Base-by-base conservation (phyloP, 2,329 filamentous ascomycete species). In the Ophiostoma quercus region DNA sequence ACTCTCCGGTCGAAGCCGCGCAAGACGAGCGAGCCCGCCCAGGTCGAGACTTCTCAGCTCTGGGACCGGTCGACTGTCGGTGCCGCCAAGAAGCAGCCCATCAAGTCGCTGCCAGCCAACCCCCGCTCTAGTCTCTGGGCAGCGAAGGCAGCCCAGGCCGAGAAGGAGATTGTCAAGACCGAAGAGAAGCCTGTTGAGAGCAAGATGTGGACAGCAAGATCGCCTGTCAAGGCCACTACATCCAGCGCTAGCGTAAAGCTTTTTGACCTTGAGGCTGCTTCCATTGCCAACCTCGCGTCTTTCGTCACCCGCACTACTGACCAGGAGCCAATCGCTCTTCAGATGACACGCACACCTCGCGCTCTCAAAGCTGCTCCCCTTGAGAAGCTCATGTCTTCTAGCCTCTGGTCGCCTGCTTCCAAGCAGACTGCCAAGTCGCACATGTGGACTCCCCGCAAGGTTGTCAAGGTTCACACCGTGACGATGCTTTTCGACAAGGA, bases 1-100 rank as follows among this genome's bases (percentile, higher is more conserved):
- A 75, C 75, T 43, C 68, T 71, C 2, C 79, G 79, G 68, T 70
- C 76, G 14, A 76, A 77, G 66, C 73, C 75, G 12, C 76, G 75
- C 43, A 65, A 65, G 34, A 16, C 34, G 2, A 22, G 3, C 11
- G 76, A 77, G 65, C 73, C 76, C 14, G 69, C 74, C 16, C 39
- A 37, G 2, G 76, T 83, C 47, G 76, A 80, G 71, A 73, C 72
- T 32, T 67, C n/a, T 8, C 67, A 68, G 68, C 75, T 73, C 19
- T 72, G 71, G 73, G 54, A 67, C 41, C 54, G n/a, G 47, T 19
- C 37, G 14, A 34, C 25, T 2, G 54, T 60, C 2, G 32, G 47
- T 19, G 12, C 39, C 22, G 25, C 43, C n/a, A 34, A 37, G 14
- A 66, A 32, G 7, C 5, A 9, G 51, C 32, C 7, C 22, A 16